These are phyloP conservation scores for Volvariella surrecta DNA, from an alignment of 1,284 basidiomycete species.

Conservation along the genomic window DNA sequence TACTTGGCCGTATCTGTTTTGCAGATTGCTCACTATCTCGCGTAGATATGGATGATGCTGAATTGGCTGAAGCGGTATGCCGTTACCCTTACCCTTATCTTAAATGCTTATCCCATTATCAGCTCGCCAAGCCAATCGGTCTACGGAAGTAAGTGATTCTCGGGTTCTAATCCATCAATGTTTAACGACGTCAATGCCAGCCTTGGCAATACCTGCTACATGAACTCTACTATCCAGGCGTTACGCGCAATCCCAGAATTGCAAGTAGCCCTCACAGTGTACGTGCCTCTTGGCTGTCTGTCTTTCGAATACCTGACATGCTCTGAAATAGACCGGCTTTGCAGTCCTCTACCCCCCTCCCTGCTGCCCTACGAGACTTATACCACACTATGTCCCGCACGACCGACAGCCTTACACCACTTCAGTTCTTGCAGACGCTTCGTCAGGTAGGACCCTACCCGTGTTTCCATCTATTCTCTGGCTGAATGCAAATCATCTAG, in stretches of 20 bases:
- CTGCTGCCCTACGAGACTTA: constrained; percentile 62
- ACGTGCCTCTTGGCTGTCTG: constrained; percentile 16
- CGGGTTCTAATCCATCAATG: constrained; percentile 12
- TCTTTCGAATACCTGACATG: constrained; percentile 1
- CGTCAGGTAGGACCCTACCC: constrained; percentile 41
- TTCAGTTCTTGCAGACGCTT: constrained; percentile 64
- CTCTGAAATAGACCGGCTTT: constrained; percentile 20
- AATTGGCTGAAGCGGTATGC: constrained; percentile 73
- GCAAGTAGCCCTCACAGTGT: constrained; percentile 58
- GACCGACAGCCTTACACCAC: constrained; percentile 72
- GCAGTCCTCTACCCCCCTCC: constrained; percentile 32
- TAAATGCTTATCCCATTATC: constrained; percentile 4
- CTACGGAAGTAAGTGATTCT: constrained; percentile 43
- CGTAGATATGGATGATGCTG: constrained; percentile 78
- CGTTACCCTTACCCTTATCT: not conserved
- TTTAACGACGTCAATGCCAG: constrained; percentile 20
- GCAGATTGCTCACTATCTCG: constrained; percentile 1
- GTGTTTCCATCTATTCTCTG: constrained; percentile 18
- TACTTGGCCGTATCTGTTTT: constrained; percentile 1
- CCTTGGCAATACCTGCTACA: constrained; percentile 90
- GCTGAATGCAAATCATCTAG: constrained; percentile 16
- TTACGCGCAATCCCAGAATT: constrained; percentile 89
- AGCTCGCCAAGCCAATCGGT: constrained; percentile 63
- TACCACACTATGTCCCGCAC: constrained; percentile 71
- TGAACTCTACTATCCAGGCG: constrained; percentile 93